Evolutionary conservation across 148 eudicot species (phyloP).

Genomic region (Vaccinium myrtillus): DNA sequence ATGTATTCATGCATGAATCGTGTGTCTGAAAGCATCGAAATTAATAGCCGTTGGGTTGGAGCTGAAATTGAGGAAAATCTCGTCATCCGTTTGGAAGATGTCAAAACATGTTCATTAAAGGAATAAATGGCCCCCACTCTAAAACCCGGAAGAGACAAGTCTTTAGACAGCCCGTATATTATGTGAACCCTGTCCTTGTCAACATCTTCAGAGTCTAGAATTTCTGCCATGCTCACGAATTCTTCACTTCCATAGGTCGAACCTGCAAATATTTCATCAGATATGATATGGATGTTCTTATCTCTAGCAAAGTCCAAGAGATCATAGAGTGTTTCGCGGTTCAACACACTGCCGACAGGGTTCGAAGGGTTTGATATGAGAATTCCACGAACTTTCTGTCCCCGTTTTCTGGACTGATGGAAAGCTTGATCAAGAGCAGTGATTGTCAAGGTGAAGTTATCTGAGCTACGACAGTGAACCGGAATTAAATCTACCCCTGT

Average conservation of each 20-base stretch:
- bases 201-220: constrained; percentile 55
- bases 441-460: constrained; percentile 54
- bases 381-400: constrained; percentile 69
- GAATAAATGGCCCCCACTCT: constrained; percentile 75
- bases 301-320: constrained; percentile 77
- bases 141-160: constrained; percentile 65
- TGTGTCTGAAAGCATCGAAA: constrained; percentile 71
- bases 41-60: constrained; percentile 68
- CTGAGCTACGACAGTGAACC: constrained; percentile 74
- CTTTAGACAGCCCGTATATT: constrained; percentile 77
- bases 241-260: constrained; percentile 56
- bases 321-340: constrained; percentile 44
- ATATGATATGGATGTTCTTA: constrained; percentile 80
- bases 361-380: constrained; percentile 77
- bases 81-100: constrained; percentile 60
- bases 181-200: constrained; percentile 78
- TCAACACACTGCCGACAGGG: constrained; percentile 69
- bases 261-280: constrained; percentile 78
- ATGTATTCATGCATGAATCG: constrained; percentile 49
- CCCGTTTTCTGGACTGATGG: constrained; percentile 72
- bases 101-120: constrained; percentile 56
- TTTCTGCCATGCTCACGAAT: constrained; percentile 78
- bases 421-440: constrained; percentile 74
- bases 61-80: constrained; percentile 78
- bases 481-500: constrained; percentile 83